Base-by-base conservation (phyloP, 2,329 filamentous ascomycete species). In the Arthrinium puccinioides region DNA sequence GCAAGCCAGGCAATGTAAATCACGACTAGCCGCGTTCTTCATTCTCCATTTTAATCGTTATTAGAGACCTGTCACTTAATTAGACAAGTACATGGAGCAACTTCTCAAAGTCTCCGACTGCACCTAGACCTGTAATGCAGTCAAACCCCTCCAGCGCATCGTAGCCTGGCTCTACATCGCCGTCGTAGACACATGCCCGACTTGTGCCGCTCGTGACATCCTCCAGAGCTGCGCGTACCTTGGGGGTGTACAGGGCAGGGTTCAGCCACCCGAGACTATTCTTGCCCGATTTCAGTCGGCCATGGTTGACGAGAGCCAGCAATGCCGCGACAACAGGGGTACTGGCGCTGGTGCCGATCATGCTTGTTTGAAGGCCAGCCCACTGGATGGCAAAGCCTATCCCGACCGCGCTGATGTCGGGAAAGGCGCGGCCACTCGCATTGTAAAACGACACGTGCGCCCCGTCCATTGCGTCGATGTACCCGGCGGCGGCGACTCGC, bases 291-390 rank as follows among this genome's bases (percentile, higher is more conserved):
- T 66, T 55, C 35, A 76, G 50, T 16, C 72, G 55, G 39, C 63
- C 67, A 36, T 76, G 73, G 40, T 78, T 76, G 38, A 75, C 61
- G 5, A 74, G 54, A 3, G 71, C 69, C 33, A 79, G 55, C 51
- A 79, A 64, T 14, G 70, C 60, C 6, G 72, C 74, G 18, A 79
- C 54, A 0, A 76, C 64, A 1, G 74, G 75, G 6, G 74, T 66
- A 29, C 69, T 70, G 2, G 75, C 75, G 21, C 49, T 53, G 4
- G 53, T 58, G 4, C 55, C 55, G 9, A 42, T 43, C 8, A 47
- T 44, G 54, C 6, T 53, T 44, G 35, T 44, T 27, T 43, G 42
- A 14, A 40, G 33, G 2, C 62, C 62, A 18, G 66, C 54, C 36
- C 64, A 58, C 32, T 60, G 49, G 32, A 69, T 55, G 6, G 60